Conservation (phyloP, 495 filamentous ascomycete genomes). For the Clavariopsis aquatica region DNA sequence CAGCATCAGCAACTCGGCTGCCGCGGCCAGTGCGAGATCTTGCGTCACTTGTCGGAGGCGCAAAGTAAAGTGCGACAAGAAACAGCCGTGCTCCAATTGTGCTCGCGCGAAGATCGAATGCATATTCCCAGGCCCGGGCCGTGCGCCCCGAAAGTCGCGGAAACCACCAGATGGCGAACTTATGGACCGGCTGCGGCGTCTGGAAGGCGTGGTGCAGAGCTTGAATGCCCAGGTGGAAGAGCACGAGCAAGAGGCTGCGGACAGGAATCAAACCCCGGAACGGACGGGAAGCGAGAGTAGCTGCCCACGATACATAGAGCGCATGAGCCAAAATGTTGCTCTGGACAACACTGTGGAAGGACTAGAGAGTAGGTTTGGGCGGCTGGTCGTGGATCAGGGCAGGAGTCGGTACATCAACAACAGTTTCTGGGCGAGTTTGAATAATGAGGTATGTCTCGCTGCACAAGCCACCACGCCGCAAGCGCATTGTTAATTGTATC, state of each 20-base stretch:
- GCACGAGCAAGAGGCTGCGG: conserved; percentile 33
- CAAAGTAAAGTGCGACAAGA: conserved; percentile 88
- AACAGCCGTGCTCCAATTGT: conserved; percentile 81
- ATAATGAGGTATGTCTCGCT: conserved; percentile 68
- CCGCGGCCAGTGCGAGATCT: conserved; percentile 56
- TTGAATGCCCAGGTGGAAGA: conserved; percentile 54
- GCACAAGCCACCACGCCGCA: neutral
- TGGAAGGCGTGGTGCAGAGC: conserved; percentile 80
- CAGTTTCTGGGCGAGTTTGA: conserved; percentile 84
- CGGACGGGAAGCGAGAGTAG: neutral
- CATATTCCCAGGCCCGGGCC: conserved; percentile 77
- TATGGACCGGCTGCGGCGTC: conserved; percentile 70
- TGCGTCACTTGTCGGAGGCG: conserved; percentile 82
- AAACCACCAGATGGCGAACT: conserved; percentile 73
- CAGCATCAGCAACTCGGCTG: conserved; percentile 9
- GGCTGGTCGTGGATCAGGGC: conserved; percentile 78
- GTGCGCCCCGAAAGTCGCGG: conserved; percentile 72
- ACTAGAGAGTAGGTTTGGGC: conserved; percentile 71
- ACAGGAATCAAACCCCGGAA: conserved; percentile 1
- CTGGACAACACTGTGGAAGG: conserved; percentile 35
- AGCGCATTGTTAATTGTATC: neutral
- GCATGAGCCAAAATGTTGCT: conserved; percentile 8
- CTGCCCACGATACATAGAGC: neutral
- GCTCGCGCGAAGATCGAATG: conserved; percentile 75
- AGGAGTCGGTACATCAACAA: conserved; percentile 84